These are phyloP conservation scores for Apiotrichum sp. DNA, from an alignment of 1,284 basidiomycete species.

Conservation along the genomic window DNA sequence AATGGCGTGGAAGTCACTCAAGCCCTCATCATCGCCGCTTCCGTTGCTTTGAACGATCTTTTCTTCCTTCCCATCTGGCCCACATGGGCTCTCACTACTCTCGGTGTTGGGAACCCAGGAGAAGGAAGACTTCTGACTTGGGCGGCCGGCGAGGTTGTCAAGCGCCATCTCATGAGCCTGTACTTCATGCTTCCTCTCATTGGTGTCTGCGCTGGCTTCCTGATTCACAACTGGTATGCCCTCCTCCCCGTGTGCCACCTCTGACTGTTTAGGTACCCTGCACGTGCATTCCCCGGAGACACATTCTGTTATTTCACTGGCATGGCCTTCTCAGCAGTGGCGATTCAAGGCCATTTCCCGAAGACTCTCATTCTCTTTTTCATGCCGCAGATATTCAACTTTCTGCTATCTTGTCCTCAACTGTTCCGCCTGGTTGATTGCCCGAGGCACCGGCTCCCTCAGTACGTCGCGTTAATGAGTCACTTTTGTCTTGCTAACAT, in stretches of 20 bases:
- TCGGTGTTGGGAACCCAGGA: constrained; percentile 55
- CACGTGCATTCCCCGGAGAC: constrained; percentile 89
- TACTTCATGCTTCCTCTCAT: constrained; percentile 95
- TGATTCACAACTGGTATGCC: constrained; percentile 86
- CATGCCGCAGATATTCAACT: constrained; percentile 97
- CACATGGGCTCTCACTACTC: constrained; percentile 63
- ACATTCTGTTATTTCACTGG: constrained; percentile 97
- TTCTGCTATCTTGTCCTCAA: constrained; percentile 88
- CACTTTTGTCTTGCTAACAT: not conserved
- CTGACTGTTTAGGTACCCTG: constrained; percentile 69
- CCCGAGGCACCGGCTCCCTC: constrained; percentile 86
- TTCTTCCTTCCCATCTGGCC: constrained; percentile 69
- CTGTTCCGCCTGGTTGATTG: constrained; percentile 89
- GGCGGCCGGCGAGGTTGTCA: constrained; percentile 64
- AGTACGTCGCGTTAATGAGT: constrained; percentile 50
- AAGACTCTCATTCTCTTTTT: constrained; percentile 97
- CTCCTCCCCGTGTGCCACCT: too few species aligned
- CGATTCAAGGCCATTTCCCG: constrained; percentile 93
- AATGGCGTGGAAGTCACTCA: constrained; percentile 95
- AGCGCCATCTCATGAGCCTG: constrained; percentile 86
- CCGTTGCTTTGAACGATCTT: constrained; percentile 84
- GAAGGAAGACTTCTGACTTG: constrained; percentile 39
- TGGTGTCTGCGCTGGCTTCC: constrained; percentile 79
- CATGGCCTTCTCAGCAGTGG: constrained; percentile 94
- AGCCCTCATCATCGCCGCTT: constrained; percentile 84